Base-by-base conservation (phyloP, 169 alveolate genomes). In the Eimeria sp. region DNA sequence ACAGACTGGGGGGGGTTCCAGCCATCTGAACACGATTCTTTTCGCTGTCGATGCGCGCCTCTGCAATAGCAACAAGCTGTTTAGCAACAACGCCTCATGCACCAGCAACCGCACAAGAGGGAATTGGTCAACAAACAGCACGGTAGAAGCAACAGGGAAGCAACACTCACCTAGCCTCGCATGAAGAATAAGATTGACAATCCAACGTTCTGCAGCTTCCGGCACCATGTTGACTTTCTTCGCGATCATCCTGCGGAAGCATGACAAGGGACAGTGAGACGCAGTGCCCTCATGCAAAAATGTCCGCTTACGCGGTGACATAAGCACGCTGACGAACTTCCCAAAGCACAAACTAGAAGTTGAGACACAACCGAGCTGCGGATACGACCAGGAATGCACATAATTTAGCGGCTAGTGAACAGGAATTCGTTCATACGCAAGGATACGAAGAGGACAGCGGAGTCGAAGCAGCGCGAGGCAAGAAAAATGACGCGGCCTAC, bases 21-120 rank as follows among this genome's bases (percentile, higher is more conserved):
- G 99, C 97, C 95, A 98, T 98, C 96, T 98, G 99, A 43, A 98
- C 99, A 70, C 99, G 98, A 94, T 98, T 98, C 95, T 98, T 98
- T 96, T 98, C 99, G 95, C 98, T 97, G 95, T 98, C 99, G 70
- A 98, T 98, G 94, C 98, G 98, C 0, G 99, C 99, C 97, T 98
- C 99, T 95, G 95, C 87, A 78, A 47, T 34, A 61, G 57, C 63
- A 27, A 70, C 76, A 88, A 40, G 3, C 49, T 34, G 40, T 1
- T 2, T 65, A 87, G 47, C 72, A 47, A 25, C 89, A 49, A 2
- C 63, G 25, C 70, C 11, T 20, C 43, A 58, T 72, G 90, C 86
- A 45, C 72, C 58, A 34, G 45, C 57, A 10, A 18, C 93, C 11
- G 13, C 34, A 61, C 40, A 34, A 34, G 40, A 34, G 40, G 40